These are phyloP conservation scores for Acacia acuminata DNA, from an alignment of 306 rosid genomes.

Conservation along the genomic window DNA sequence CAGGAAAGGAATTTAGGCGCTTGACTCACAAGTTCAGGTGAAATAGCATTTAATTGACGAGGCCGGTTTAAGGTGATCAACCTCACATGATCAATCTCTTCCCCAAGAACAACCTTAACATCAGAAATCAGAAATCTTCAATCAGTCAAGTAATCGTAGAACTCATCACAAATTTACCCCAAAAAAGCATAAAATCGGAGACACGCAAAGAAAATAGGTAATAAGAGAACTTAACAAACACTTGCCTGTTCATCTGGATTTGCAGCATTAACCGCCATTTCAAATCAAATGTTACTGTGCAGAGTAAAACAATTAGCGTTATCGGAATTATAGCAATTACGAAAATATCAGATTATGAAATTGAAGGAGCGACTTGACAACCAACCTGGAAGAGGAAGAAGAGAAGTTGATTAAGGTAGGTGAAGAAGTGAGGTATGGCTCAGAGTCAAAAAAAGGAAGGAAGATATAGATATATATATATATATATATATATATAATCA, in stretches of 20 bases:
- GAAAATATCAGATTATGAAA: background rate
- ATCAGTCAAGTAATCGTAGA: conserved; percentile 6
- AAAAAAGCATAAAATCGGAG: background rate
- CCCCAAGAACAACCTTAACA: conserved; percentile 78
- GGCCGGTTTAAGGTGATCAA: conserved; percentile 81
- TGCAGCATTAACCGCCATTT: conserved; percentile 56
- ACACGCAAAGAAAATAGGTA: background rate
- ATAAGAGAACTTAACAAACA: background rate
- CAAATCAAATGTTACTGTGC: conserved; percentile 27
- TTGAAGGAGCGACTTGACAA: background rate
- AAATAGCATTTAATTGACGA: conserved; percentile 82
- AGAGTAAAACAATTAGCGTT: background rate
- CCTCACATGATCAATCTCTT: conserved; percentile 74
- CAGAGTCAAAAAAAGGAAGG: too few relatives aligned
- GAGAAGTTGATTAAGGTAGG: background rate
- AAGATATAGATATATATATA: too few relatives aligned
- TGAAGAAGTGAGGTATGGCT: background rate
- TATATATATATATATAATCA: background rate
- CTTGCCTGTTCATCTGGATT: conserved; percentile 54
- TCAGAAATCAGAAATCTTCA: conserved; percentile 17
- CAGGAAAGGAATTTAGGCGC: background rate
- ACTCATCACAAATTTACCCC: background rate
- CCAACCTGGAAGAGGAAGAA: background rate
- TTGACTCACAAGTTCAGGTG: conserved; percentile 60
- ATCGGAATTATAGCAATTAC: background rate